Conservation (phyloP, 2,329 filamentous ascomycete genomes). For the Akanthomyces uredinophilus region DNA sequence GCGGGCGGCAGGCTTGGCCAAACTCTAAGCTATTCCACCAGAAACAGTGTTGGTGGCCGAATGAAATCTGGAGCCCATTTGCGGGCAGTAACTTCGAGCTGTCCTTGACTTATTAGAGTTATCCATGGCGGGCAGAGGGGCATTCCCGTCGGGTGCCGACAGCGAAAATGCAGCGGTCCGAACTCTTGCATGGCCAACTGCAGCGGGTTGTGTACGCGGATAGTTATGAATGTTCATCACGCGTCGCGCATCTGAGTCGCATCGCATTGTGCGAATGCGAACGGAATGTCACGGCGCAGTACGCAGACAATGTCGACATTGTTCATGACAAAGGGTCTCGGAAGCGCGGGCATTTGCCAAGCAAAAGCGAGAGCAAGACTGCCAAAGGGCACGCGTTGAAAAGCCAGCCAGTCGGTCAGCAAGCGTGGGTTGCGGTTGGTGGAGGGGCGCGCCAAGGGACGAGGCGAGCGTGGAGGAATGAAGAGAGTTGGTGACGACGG, state of each 20-base stretch:
- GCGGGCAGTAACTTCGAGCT: not conserved
- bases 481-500: not conserved
- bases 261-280: not conserved
- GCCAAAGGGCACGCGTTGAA: not conserved
- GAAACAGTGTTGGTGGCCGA: not conserved
- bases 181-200: not conserved
- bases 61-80: not conserved
- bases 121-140: not conserved
- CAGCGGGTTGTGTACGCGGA: not conserved
- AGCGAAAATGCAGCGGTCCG: not conserved
- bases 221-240: not conserved
- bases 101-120: not conserved
- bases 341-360: not conserved
- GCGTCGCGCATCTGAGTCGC: not conserved
- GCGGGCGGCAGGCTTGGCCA: not conserved
- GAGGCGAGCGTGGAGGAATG: slow-evolving; percentile 3
- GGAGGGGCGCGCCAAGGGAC: not conserved
- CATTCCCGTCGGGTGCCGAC: not conserved
- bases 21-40: not conserved
- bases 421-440: not conserved
- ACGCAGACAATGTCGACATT: slow-evolving; percentile 3
- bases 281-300: not conserved
- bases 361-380: not conserved
- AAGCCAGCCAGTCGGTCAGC: not conserved
- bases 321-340: not conserved